A percentile compares a stretch with the other conserved stretches of the same genome.
Evolutionary conservation across 371 early-diverging fungal genomes (phyloP).

Genomic region (Mortierella sp.): DNA sequence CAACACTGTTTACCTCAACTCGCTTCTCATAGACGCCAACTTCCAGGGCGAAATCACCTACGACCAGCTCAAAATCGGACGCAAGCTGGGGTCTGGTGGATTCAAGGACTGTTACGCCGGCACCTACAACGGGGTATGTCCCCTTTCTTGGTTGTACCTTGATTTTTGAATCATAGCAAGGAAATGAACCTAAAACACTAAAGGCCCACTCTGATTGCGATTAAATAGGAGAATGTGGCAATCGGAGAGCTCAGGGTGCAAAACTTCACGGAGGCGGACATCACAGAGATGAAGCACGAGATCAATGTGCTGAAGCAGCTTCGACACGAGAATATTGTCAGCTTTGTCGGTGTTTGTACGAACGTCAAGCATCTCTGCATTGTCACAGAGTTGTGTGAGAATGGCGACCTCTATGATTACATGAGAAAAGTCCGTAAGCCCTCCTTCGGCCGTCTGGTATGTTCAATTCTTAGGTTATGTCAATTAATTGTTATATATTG

Average conservation of each 20-base stretch:
- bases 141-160: background rate
- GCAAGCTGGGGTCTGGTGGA: slow-evolving; percentile 80
- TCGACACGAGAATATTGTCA: slow-evolving; percentile 80
- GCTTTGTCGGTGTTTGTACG: slow-evolving; percentile 78
- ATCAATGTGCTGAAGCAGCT: slow-evolving; percentile 82
- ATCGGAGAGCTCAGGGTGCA: slow-evolving; percentile 76
- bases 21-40: slow-evolving; percentile 60
- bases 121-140: slow-evolving; percentile 67
- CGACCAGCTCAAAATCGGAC: slow-evolving; percentile 67
- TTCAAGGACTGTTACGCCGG: slow-evolving; percentile 83
- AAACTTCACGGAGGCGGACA: slow-evolving; percentile 72
- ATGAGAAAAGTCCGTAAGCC: slow-evolving; percentile 74
- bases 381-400: slow-evolving; percentile 78
- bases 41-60: slow-evolving; percentile 68
- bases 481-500: no score
- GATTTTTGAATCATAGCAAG: background rate
- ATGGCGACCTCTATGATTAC: slow-evolving; percentile 80
- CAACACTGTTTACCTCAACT: slow-evolving; percentile 66
- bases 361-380: slow-evolving; percentile 75
- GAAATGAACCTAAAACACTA: background rate
- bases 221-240: slow-evolving; percentile 70
- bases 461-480: background rate
- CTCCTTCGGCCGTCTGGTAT: slow-evolving; percentile 68
- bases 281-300: slow-evolving; percentile 80
- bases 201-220: background rate